Conservation (phyloP, 2,329 filamentous ascomycete genomes). For the Calonectria multiphialidica region DNA sequence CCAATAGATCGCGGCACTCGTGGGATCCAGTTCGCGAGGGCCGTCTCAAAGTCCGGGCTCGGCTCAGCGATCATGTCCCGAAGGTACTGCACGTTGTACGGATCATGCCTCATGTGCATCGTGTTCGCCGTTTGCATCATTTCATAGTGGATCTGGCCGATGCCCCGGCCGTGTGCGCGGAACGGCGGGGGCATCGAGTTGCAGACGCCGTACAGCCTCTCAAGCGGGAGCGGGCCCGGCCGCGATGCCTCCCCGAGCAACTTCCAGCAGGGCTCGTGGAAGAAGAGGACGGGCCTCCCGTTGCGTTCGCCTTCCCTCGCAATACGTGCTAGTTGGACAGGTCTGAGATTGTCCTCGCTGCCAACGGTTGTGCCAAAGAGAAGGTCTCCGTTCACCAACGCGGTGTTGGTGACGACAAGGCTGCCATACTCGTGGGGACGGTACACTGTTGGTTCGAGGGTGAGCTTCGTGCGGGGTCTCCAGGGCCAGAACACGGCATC, state of each 20-base stretch:
- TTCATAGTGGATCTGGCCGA: neutral
- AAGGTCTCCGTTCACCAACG: neutral
- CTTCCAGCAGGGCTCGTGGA: neutral
- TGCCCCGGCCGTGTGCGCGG: neutral
- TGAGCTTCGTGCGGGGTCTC: neutral
- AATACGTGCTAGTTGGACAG: neutral
- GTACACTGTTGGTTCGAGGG: neutral
- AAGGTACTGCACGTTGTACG: neutral
- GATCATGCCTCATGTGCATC: neutral
- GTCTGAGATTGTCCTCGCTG: neutral
- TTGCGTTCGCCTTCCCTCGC: neutral
- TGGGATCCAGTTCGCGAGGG: neutral
- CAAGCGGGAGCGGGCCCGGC: neutral
- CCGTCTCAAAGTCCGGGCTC: neutral
- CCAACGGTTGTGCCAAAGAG: neutral
- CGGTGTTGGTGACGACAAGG: neutral
- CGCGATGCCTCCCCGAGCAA: neutral
- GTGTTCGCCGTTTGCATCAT: too few species aligned
- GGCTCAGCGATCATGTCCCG: neutral
- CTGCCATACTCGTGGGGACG: neutral
- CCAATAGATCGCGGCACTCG: too few species aligned
- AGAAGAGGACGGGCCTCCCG: neutral
- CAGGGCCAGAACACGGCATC: neutral
- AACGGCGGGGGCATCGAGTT: neutral
- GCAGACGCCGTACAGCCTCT: neutral